A percentile compares a stretch with the other conserved stretches of the same genome.
Evolutionary conservation across 108 stramenopile species (phyloP).

Genomic region (Chaetoceros tenuissimus): DNA sequence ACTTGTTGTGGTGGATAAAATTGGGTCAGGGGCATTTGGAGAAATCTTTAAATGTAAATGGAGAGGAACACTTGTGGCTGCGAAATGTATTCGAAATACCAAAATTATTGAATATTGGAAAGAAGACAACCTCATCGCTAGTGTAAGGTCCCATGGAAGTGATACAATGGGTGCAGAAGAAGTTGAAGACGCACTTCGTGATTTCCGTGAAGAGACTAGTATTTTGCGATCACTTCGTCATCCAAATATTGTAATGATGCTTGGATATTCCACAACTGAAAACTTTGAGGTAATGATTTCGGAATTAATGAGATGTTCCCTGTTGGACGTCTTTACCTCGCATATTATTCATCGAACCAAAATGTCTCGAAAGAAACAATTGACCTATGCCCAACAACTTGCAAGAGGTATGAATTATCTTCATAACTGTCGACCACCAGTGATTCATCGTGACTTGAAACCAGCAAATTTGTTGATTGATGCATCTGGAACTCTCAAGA

Average conservation of each 20-base stretch:
- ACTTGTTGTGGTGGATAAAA: slow-evolving; percentile 78
- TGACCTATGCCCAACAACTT: slow-evolving; percentile 71
- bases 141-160: slow-evolving; percentile 15
- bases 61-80: slow-evolving; percentile 79
- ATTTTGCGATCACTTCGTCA: slow-evolving; percentile 72
- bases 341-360: slow-evolving; percentile 60
- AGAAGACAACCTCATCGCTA: slow-evolving; percentile 33
- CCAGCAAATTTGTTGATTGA: slow-evolving; percentile 84
- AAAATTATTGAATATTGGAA: slow-evolving; percentile 75
- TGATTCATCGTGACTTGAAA: slow-evolving; percentile 91
- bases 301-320: slow-evolving; percentile 78
- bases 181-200: slow-evolving; percentile 54
- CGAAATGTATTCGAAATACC: slow-evolving; percentile 75
- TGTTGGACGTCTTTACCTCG: slow-evolving; percentile 73
- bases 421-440: slow-evolving; percentile 80
- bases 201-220: slow-evolving; percentile 70
- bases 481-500: slow-evolving; percentile 79
- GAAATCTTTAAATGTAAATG: slow-evolving; percentile 86
- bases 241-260: slow-evolving; percentile 74
- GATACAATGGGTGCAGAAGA: slow-evolving; percentile 22
- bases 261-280: slow-evolving; percentile 72
- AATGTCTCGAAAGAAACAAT: slow-evolving; percentile 49
- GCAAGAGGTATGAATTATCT: slow-evolving; percentile 87
- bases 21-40: slow-evolving; percentile 83
- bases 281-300: slow-evolving; percentile 77